These are phyloP conservation scores for Candida hungchunana DNA, from an alignment of 805 yeast species.

Conservation along the genomic window DNA sequence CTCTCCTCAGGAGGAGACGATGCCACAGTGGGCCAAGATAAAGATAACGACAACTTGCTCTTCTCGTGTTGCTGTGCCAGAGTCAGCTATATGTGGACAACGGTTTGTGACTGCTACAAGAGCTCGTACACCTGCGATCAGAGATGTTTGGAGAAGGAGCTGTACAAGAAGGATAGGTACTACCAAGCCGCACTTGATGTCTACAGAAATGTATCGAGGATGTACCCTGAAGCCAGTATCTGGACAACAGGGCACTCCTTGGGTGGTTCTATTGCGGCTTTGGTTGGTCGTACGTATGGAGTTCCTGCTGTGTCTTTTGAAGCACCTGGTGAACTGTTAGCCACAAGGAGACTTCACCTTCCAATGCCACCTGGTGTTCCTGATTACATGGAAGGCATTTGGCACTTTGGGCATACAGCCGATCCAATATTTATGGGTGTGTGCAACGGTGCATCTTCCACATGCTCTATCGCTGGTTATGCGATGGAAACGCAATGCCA, in stretches of 20 bases:
- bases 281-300: slow-evolving; percentile 86
- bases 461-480: slow-evolving; percentile 89
- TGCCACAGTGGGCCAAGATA: slow-evolving; percentile 79
- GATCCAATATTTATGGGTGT: slow-evolving; percentile 97
- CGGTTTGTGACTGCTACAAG: slow-evolving; percentile 92
- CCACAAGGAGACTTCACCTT: slow-evolving; percentile 78
- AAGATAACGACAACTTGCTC: slow-evolving; percentile 78
- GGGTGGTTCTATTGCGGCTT: slow-evolving; percentile 81
- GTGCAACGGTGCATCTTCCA: slow-evolving; percentile 87
- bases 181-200: slow-evolving; percentile 76
- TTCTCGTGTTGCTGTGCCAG: slow-evolving; percentile 97
- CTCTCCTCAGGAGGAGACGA: slow-evolving; percentile 75
- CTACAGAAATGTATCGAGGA: slow-evolving; percentile 60
- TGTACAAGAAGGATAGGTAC: slow-evolving; percentile 72
- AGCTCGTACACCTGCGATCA: slow-evolving; percentile 85
- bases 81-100: slow-evolving; percentile 84
- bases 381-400: slow-evolving; percentile 68
- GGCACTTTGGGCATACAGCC: slow-evolving; percentile 96
- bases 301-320: slow-evolving; percentile 86
- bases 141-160: slow-evolving; percentile 74
- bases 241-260: slow-evolving; percentile 96
- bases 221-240: slow-evolving; percentile 68
- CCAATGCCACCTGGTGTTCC: slow-evolving; percentile 94
- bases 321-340: slow-evolving; percentile 88
- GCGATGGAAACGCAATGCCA: slow-evolving; percentile 98